Percentiles rank a stretch among this genome's conserved stretches.
Conservation (phyloP, 192 early-diverging fungal species). For the Podila horticola region DNA sequence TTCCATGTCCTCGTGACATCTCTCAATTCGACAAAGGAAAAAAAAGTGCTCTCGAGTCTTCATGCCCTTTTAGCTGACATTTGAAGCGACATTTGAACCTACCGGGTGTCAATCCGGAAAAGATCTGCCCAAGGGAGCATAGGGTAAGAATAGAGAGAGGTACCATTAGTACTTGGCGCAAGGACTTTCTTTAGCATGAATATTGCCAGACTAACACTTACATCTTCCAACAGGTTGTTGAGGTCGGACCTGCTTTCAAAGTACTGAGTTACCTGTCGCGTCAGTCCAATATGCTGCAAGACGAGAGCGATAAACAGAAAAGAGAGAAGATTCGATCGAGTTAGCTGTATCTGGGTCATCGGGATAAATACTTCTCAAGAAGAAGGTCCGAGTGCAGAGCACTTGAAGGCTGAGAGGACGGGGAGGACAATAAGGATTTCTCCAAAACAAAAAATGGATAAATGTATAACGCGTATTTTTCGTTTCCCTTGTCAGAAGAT, state of each 20-base stretch:
- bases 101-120: slow-evolving; percentile 48
- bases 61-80: not conserved
- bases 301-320: not conserved
- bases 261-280: slow-evolving; percentile 46
- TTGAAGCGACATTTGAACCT: not conserved
- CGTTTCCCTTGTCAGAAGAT: too few species aligned
- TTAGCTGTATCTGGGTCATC: not conserved
- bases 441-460: too few species aligned
- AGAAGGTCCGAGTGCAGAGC: too few species aligned
- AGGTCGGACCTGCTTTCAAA: slow-evolving; percentile 42
- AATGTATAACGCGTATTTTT: too few species aligned
- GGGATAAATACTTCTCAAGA: too few species aligned
- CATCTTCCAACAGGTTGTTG: slow-evolving; percentile 38
- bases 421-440: too few species aligned
- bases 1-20: too few species aligned
- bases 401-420: too few species aligned
- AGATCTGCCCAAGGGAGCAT: slow-evolving; percentile 25
- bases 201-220: slow-evolving; percentile 2
- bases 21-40: not conserved
- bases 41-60: not conserved
- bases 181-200: not conserved
- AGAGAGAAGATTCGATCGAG: not conserved
- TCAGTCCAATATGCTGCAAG: slow-evolving; percentile 45
- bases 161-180: not conserved
- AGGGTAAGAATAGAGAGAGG: slow-evolving; percentile 1